Base-by-base conservation (phyloP, 352 stramenopile species). In the Pythium aquatile region DNA sequence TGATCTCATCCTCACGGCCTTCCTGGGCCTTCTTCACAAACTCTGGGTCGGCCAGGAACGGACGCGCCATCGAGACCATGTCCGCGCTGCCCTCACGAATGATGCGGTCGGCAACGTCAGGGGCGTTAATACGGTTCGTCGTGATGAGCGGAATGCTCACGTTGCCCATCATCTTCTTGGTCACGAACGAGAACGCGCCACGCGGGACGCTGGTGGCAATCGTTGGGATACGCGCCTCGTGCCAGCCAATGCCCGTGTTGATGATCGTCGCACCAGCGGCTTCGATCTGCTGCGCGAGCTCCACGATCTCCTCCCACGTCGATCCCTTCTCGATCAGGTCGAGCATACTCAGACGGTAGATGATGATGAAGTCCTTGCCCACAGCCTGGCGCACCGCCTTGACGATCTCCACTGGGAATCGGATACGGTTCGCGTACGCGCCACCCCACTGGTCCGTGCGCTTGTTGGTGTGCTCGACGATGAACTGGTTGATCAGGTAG, bases 231-330 rank as follows among this genome's bases (percentile, higher is more conserved):
- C 96, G 84, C 33, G 97, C 95, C 72, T 99, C 96, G 69, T 99
- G 97, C 97, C 97, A 99, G 33, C 97, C 97, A 70, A 99, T 99
- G 26, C 97, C 97, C 39, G 96, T 99, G 84, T 99, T 99, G 49
- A 99, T 96, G 69, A 99, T 98, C 24, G 85, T 98, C 8, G 90
- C 96, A 26, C 97, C 97, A 3, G 94, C 95, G 29, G 82, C 81
- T 69, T 99, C 90, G 54, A 99, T 89, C 26, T 78, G 68, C 66
- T 96, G 81, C 8, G 96, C 96, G 46, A 99, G 80, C 52, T 81
- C 63, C 16, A 98, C 87, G 54, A 98, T 93, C 65, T 97, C 91
- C 30, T 88, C 82, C 81, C 83, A 93, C 35, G 86, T 75, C 37
- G 76, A 87, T 46, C 82, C 83, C 9, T 97, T 93, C 87, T 98